Base-by-base conservation (phyloP, 2,329 filamentous ascomycete species). In the Penicillium sp. region DNA sequence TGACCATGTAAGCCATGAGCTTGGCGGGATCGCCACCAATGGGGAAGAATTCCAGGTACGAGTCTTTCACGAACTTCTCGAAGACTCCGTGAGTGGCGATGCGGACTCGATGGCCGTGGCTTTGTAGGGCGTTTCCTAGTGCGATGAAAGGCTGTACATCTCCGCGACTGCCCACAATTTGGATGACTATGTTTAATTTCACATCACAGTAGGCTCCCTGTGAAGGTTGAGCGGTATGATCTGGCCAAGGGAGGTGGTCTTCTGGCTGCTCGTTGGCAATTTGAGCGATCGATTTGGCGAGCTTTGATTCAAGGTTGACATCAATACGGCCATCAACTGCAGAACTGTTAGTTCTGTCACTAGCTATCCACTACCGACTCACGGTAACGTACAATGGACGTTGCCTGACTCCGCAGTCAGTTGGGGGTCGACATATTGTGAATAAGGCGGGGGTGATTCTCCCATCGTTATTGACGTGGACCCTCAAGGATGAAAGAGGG, bases 111-210 rank as follows among this genome's bases (percentile, higher is more conserved):
- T 82, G 78, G 2, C 75, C 73, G 44, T 76, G 68, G 2, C 67
- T 64, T 51, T 77, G 70, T 0, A 82, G 58, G 10, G 73, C 70
- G 28, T 70, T 73, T 0, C 77, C 80, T 1, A 83, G 66, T 0
- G 79, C 77, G 41, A 83, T 67, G 44, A 83, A 82, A 0, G 79
- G 79, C 47, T 83, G 79, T 0, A 80, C 75, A 57, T 80, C 77
- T 7, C 77, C 77, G 7, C 7, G 78, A 72, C 57, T 83, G 72
- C 32, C 80, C 67, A 80, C 77, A 1, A 79, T 74, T 45, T 79
- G 77, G 42, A 80, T 77, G 4, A 79, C 75, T 35, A 79, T 73
- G 44, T 79, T 79, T 18, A 78, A 60, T n/a, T 58, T 53, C 16
- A 62, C 39, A 13, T 55, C 47, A 4, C 50, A 57, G 4, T 20